These are phyloP conservation scores for Colletotrichum gigasporum DNA, from an alignment of 2,329 filamentous ascomycete genomes.

Conservation along the genomic window DNA sequence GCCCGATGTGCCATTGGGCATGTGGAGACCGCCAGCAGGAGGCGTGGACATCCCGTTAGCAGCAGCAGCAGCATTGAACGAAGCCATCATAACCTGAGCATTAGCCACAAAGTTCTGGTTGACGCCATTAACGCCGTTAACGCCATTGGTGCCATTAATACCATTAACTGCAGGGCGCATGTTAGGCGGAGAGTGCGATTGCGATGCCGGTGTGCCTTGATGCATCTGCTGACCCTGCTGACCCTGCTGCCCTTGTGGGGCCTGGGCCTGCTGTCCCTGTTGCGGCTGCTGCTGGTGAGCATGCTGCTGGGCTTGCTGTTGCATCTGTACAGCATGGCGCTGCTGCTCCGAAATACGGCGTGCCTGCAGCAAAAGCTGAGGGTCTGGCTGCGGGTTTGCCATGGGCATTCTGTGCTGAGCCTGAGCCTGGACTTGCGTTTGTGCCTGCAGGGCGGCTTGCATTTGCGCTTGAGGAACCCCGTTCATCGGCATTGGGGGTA, in stretches of 20 bases:
- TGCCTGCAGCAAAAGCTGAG: slow-evolving; percentile 69
- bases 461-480: slow-evolving; percentile 76
- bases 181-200: slow-evolving; percentile 50
- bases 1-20: slow-evolving; percentile 54
- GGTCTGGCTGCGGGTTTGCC: slow-evolving; percentile 57
- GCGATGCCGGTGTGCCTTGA: slow-evolving; percentile 40
- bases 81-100: slow-evolving; percentile 62
- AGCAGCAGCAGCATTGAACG: slow-evolving; percentile 55
- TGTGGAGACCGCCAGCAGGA: slow-evolving; percentile 54
- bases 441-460: slow-evolving; percentile 65
- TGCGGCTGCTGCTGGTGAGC: slow-evolving; percentile 63
- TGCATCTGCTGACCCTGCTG: slow-evolving; percentile 47
- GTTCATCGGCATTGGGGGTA: slow-evolving; percentile 68
- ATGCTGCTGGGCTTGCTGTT: slow-evolving; percentile 38
- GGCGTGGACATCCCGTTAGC: slow-evolving; percentile 54
- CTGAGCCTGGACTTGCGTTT: too few relatives aligned
- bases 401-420: slow-evolving; percentile 69
- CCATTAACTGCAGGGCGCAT: slow-evolving; percentile 45
- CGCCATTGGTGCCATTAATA: slow-evolving; percentile 41
- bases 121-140: slow-evolving; percentile 55
- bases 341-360: slow-evolving; percentile 75
- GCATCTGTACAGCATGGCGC: slow-evolving; percentile 59
- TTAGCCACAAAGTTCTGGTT: slow-evolving; percentile 63
- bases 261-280: slow-evolving; percentile 57
- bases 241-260: slow-evolving; percentile 44